A percentile compares a stretch with the other conserved stretches of the same genome.
phyloP scores from a whole-genome alignment of 2,329 filamentous ascomycete genomes.

The Apiospora aurea region DNA sequence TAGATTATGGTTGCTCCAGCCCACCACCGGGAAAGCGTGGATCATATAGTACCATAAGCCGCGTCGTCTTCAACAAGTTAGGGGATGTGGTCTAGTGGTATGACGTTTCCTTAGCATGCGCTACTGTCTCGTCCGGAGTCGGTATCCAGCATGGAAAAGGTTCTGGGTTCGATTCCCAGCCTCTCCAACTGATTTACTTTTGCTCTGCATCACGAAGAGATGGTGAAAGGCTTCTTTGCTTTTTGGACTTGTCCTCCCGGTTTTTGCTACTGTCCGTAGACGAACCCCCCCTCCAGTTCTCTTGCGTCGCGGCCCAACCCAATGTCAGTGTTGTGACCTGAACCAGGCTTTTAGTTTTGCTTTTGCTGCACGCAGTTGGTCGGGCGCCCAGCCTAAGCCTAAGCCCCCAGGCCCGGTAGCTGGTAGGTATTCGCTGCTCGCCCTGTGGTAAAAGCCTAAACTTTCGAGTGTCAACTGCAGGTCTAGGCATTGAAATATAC shows the following conservation, averaged over 20 bases:
- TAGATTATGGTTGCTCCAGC: neutral
- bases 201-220: neutral
- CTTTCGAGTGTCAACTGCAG: too few relatives aligned
- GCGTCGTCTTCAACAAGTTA: neutral
- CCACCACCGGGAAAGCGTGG: neutral
- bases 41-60: neutral
- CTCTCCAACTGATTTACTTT: constrained; percentile 15
- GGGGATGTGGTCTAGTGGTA: constrained; percentile 25
- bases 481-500: too few relatives aligned
- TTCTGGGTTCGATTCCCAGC: constrained; percentile 25
- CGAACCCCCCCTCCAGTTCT: neutral
- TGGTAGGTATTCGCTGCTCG: too few relatives aligned
- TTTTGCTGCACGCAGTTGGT: neutral
- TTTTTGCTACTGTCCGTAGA: neutral
- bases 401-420: too few relatives aligned
- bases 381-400: too few relatives aligned
- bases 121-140: too few relatives aligned
- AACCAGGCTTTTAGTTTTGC: neutral
- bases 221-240: neutral
- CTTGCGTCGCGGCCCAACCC: too few relatives aligned
- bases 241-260: neutral
- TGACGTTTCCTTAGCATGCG: constrained; percentile 25
- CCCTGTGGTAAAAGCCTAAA: too few relatives aligned
- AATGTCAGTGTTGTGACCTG: too few relatives aligned
- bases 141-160: constrained; percentile 23